These are phyloP conservation scores for Gossypium stocksii DNA, from an alignment of 345 rosid genomes.

Conservation along the genomic window DNA sequence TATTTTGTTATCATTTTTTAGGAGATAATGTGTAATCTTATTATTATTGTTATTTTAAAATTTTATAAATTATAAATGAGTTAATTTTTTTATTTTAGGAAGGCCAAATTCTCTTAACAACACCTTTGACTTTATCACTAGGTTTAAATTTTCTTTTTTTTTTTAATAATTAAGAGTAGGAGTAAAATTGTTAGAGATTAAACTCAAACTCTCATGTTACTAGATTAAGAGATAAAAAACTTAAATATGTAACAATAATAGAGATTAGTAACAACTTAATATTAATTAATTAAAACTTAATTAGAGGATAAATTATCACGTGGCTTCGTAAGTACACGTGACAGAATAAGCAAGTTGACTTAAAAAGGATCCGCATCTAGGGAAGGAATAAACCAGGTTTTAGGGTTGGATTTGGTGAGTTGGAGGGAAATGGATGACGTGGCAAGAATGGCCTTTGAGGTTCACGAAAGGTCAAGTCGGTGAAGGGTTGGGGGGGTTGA, in stretches of 20 bases:
- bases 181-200: no score
- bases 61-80: rapidly evolving
- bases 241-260: no score
- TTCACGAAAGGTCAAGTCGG: neutral
- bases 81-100: no score
- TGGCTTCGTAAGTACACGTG: neutral
- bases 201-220: no score
- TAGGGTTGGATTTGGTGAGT: neutral
- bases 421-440: neutral
- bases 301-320: neutral
- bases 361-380: neutral
- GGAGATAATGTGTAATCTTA: rapidly evolving
- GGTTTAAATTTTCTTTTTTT: no score
- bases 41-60: no score
- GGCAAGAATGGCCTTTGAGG: neutral
- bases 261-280: no score
- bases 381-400: neutral
- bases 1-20: no score
- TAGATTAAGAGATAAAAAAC: no score
- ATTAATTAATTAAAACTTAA: no score
- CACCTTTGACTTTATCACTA: rapidly evolving
- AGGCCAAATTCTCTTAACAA: rapidly evolving
- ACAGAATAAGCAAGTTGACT: neutral
- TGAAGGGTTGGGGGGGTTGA: neutral
- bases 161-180: no score